Conservation (phyloP, 2,329 filamentous ascomycete genomes). For the Neodidymelliopsis sp. region DNA sequence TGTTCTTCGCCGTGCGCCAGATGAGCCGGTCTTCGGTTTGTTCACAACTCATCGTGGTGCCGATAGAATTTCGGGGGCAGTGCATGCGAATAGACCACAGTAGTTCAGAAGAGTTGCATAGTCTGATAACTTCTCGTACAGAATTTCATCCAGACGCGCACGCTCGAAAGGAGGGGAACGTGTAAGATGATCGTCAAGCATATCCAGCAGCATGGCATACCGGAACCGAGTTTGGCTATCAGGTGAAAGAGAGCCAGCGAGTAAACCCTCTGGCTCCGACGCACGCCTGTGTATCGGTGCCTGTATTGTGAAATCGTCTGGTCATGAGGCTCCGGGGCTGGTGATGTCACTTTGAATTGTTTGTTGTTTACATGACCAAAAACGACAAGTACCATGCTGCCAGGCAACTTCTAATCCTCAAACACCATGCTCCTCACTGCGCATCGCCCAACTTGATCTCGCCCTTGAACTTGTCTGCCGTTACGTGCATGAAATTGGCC, state of each 20-base stretch:
- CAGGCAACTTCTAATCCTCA: neutral
- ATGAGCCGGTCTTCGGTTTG: slow-evolving; percentile 16
- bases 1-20: too few relatives aligned
- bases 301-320: too few relatives aligned
- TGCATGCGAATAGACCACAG: slow-evolving; percentile 21
- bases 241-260: too few relatives aligned
- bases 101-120: slow-evolving; percentile 19
- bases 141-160: slow-evolving; percentile 19
- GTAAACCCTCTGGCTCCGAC: too few relatives aligned
- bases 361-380: too few relatives aligned
- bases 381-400: too few relatives aligned
- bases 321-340: too few relatives aligned
- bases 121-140: slow-evolving; percentile 26
- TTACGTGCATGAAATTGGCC: slow-evolving; percentile 85
- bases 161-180: slow-evolving; percentile 10
- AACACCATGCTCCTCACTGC: slow-evolving; percentile 1
- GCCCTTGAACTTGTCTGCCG: slow-evolving; percentile 30
- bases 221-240: slow-evolving; percentile 15
- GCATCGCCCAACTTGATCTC: slow-evolving; percentile 38
- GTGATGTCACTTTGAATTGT: too few relatives aligned
- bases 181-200: slow-evolving; percentile 25
- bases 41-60: neutral
- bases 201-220: slow-evolving; percentile 19
- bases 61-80: slow-evolving; percentile 14
- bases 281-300: too few relatives aligned